A percentile compares a stretch with the other conserved stretches of the same genome.
Evolutionary conservation across 1,284 basidiomycete genomes (phyloP).

Genomic region (Retiboletus flavoniger): DNA sequence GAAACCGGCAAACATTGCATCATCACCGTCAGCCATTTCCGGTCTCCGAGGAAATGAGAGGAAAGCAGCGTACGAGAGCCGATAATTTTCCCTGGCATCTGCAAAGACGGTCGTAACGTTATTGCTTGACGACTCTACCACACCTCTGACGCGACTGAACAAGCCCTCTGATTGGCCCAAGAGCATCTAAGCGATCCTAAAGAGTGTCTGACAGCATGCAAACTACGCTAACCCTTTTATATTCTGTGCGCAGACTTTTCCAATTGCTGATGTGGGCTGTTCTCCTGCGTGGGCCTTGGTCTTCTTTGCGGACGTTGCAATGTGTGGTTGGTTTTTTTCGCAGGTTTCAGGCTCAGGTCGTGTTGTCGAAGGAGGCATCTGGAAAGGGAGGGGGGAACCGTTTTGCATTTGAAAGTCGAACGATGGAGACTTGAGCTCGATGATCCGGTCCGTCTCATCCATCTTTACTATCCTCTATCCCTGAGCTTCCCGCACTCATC

Average conservation of each 20-base stretch:
- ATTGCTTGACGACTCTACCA: no score
- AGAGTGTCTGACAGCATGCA: no score
- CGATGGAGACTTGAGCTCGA: slow-evolving; percentile 28
- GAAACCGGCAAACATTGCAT: slow-evolving; percentile 34
- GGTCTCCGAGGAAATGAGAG: slow-evolving; percentile 56
- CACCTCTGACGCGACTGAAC: no score
- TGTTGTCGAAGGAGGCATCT: slow-evolving; percentile 14
- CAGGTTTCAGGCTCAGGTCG: slow-evolving; percentile 28
- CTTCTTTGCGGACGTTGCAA: slow-evolving; percentile 28
- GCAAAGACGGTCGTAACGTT: no score
- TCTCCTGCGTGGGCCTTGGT: slow-evolving; percentile 26
- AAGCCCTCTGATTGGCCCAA: no score
- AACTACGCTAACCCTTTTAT: no score
- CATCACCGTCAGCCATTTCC: slow-evolving; percentile 18
- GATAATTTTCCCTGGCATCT: slow-evolving; percentile 78
- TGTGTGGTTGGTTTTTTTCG: slow-evolving; percentile 31
- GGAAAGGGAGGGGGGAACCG: neutral
- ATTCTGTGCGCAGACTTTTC: no score
- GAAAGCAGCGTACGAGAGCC: slow-evolving; percentile 74
- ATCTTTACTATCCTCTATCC: slow-evolving; percentile 27
- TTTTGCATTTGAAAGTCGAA: slow-evolving; percentile 1
- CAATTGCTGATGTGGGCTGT: no score
- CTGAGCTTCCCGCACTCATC: slow-evolving; percentile 22
- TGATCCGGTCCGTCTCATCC: slow-evolving; percentile 31
- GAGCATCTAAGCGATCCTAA: no score